phyloP scores from a whole-genome alignment of 2,329 filamentous ascomycete species.

The Bipolaris zeicola region DNA sequence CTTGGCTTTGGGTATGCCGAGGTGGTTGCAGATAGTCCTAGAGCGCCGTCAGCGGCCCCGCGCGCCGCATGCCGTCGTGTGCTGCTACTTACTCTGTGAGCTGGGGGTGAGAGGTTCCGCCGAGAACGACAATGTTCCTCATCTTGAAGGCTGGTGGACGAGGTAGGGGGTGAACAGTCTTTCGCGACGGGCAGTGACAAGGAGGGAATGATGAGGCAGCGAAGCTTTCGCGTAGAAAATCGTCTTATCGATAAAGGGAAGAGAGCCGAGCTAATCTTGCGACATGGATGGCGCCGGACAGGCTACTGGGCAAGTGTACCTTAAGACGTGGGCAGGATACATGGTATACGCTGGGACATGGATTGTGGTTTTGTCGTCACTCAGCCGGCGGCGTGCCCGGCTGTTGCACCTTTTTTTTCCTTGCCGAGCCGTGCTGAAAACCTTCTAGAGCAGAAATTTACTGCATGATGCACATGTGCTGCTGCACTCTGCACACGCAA shows the following conservation, averaged over 20 bases:
- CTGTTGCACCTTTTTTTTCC: slow-evolving; percentile 13
- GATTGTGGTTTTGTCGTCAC: slow-evolving; percentile 16
- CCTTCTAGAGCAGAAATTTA: neutral
- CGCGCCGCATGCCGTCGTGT: neutral
- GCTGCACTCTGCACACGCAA: slow-evolving; percentile 2
- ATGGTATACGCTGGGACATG: slow-evolving; percentile 25
- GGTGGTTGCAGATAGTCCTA: slow-evolving; percentile 77
- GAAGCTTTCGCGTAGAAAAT: slow-evolving; percentile 9
- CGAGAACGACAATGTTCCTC: slow-evolving; percentile 91
- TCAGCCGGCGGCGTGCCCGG: slow-evolving; percentile 33
- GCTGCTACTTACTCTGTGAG: slow-evolving; percentile 66
- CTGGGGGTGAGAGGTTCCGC: slow-evolving; percentile 88
- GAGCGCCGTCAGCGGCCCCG: slow-evolving; percentile 12
- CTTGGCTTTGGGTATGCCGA: slow-evolving; percentile 84
- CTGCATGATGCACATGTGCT: neutral
- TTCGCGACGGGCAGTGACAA: slow-evolving; percentile 16
- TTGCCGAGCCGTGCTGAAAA: slow-evolving; percentile 2
- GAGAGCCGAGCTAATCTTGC: slow-evolving; percentile 8
- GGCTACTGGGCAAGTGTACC: slow-evolving; percentile 14
- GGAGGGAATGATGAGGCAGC: slow-evolving; percentile 9
- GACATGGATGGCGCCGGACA: slow-evolving; percentile 31
- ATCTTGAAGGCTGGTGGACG: slow-evolving; percentile 67
- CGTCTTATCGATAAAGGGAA: slow-evolving; percentile 14
- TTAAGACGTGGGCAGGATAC: slow-evolving; percentile 44
- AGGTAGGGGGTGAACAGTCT: slow-evolving; percentile 2